Percentiles rank a stretch among this genome's conserved stretches.
Conservation (phyloP, 2,329 filamentous ascomycete species). For the Colletotrichum sidae region DNA sequence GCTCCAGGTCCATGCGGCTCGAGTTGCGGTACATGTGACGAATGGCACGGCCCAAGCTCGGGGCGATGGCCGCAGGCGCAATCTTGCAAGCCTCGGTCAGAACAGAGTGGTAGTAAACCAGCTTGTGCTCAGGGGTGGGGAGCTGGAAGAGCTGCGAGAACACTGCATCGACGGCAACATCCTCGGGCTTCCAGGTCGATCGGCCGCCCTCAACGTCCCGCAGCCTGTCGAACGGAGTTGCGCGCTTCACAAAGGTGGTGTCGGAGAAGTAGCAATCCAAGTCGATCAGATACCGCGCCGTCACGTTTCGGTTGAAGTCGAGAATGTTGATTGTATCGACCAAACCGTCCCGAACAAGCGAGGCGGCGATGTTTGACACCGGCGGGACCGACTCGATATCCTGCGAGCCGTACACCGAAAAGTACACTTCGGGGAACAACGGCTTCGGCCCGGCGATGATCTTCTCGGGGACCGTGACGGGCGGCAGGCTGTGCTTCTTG, state of each 20-base stretch:
- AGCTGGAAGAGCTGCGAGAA: slow-evolving; percentile 95
- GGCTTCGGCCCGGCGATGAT: slow-evolving; percentile 80
- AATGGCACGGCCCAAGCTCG: slow-evolving; percentile 92
- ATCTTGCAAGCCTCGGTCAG: slow-evolving; percentile 97
- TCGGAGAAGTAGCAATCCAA: slow-evolving; percentile 94
- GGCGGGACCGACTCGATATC: slow-evolving; percentile 90
- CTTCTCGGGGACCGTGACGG: slow-evolving; percentile 79
- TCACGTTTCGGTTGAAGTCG: slow-evolving; percentile 89
- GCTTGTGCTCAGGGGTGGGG: slow-evolving; percentile 88
- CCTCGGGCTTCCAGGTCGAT: slow-evolving; percentile 96
- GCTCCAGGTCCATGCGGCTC: slow-evolving; percentile 86
- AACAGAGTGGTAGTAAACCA: slow-evolving; percentile 96
- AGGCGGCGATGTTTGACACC: slow-evolving; percentile 80
- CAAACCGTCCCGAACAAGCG: slow-evolving; percentile 85
- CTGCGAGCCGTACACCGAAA: slow-evolving; percentile 90
- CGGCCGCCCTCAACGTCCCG: slow-evolving; percentile 73
- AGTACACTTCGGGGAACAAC: slow-evolving; percentile 92
- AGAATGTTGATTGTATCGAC: slow-evolving; percentile 94
- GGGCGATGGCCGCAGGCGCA: slow-evolving; percentile 94
- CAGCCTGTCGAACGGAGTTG: slow-evolving; percentile 91
- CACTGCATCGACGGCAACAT: slow-evolving; percentile 95
- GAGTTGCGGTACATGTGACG: slow-evolving; percentile 88
- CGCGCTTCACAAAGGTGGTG: slow-evolving; percentile 91
- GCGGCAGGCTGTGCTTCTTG: slow-evolving; percentile 82
- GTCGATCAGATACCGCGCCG: slow-evolving; percentile 91